Percentiles rank a stretch among this genome's conserved stretches.
Conservation (phyloP, 306 rosid genomes). For the Hippophae rhamnoides region DNA sequence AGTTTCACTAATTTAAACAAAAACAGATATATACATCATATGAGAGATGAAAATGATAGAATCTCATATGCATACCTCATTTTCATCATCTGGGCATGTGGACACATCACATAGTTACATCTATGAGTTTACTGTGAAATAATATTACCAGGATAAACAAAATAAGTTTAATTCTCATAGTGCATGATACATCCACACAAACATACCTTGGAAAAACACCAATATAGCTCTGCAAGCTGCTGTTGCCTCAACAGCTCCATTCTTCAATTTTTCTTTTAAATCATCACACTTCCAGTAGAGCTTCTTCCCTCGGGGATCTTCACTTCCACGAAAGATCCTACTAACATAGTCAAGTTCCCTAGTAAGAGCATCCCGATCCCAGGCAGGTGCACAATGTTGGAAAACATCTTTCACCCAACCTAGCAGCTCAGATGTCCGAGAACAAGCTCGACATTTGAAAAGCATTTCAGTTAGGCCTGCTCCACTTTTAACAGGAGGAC, state of each 20-base stretch:
- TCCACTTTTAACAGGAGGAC: constrained; percentile 63
- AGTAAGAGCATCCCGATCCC: constrained; percentile 77
- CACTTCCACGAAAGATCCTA: constrained; percentile 82
- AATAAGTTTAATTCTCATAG: neutral
- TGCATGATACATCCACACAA: neutral
- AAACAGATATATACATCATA: too few relatives aligned
- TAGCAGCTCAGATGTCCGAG: constrained; percentile 84
- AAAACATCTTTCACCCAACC: constrained; percentile 99
- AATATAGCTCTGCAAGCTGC: constrained; percentile 69
- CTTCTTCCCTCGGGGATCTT: constrained; percentile 79
- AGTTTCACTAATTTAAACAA: too few relatives aligned
- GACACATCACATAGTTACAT: too few relatives aligned
- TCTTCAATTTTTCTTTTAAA: constrained; percentile 65
- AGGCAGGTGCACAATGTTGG: constrained; percentile 87
- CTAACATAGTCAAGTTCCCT: constrained; percentile 93
- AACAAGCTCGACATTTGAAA: constrained; percentile 91
- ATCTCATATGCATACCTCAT: too few relatives aligned
- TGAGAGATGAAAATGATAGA: too few relatives aligned
- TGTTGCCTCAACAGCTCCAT: constrained; percentile 51
- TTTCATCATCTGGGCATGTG: too few relatives aligned
- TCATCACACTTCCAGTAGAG: constrained; percentile 80
- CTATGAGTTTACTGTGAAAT: too few relatives aligned
- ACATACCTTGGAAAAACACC: constrained; percentile 77
- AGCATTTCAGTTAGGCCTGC: constrained; percentile 83
- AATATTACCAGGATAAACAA: neutral